Percentiles rank a stretch among this genome's conserved stretches.
Conservation (phyloP, 164 flowering plant genomes). For the Warburgia ugandensis region DNA sequence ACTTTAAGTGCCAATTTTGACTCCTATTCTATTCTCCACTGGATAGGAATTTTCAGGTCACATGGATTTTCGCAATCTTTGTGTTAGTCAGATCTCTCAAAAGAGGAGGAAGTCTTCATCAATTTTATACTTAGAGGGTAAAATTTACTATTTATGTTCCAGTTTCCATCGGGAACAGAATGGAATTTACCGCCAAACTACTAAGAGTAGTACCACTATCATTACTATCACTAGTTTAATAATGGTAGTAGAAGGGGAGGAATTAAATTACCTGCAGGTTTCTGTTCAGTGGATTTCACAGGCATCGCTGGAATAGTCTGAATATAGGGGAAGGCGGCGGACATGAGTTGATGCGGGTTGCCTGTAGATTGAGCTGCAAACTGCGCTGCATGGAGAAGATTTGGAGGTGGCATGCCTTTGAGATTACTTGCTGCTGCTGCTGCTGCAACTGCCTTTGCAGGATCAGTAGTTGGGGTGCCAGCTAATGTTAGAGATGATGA, state of each 20-base stretch:
- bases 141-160: not conserved
- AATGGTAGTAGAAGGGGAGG: too few species aligned
- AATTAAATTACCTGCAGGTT: slow-evolving; percentile 58
- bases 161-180: not conserved
- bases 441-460: slow-evolving; percentile 38
- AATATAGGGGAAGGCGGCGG: slow-evolving; percentile 51
- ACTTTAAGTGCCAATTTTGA: too few species aligned
- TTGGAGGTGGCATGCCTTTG: slow-evolving; percentile 37
- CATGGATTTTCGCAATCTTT: not conserved
- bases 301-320: slow-evolving; percentile 56
- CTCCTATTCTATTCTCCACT: not conserved
- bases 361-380: slow-evolving; percentile 34
- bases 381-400: slow-evolving; percentile 39
- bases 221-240: not conserved
- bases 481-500: slow-evolving; percentile 27
- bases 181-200: not conserved
- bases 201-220: not conserved
- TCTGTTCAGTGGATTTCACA: slow-evolving; percentile 70
- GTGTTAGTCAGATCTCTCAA: not conserved
- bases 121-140: not conserved
- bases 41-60: not conserved
- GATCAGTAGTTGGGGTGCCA: slow-evolving; percentile 42
- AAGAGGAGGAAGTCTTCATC: not conserved
- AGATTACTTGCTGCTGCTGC: slow-evolving; percentile 40
- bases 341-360: slow-evolving; percentile 33